Conservation (phyloP, 176 grass and related monocot genomes). For the Elaeis guineensis region DNA sequence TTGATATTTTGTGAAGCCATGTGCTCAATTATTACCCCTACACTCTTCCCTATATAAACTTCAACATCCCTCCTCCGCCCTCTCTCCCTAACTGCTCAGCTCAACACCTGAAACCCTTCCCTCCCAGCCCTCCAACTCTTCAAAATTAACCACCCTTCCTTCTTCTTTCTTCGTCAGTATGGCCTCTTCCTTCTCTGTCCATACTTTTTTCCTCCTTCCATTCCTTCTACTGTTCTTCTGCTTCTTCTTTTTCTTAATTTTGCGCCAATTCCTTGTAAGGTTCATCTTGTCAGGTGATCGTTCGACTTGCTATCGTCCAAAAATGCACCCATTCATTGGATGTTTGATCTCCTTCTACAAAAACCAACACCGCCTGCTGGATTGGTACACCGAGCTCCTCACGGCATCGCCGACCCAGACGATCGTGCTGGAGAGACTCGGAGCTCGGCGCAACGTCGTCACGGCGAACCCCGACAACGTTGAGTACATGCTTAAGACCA, state of each 20-base stretch:
- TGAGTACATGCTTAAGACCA: constrained; percentile 62
- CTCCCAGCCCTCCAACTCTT: no score
- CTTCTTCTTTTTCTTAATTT: not conserved
- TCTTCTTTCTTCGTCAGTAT: not conserved
- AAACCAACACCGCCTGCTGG: constrained; percentile 50
- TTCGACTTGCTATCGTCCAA: constrained; percentile 17
- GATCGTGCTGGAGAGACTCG: constrained; percentile 52
- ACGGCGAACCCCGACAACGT: constrained; percentile 77
- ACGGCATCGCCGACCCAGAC: constrained; percentile 59
- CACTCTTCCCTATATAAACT: no score
- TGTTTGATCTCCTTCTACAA: constrained; percentile 61
- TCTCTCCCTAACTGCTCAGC: no score
- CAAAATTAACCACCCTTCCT: constrained; percentile 7
- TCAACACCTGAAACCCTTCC: no score
- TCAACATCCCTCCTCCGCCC: no score
- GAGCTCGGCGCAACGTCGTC: constrained; percentile 58
- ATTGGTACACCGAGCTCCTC: constrained; percentile 84
- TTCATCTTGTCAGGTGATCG: no score
- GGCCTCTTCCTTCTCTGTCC: constrained; percentile 1
- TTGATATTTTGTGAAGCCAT: no score
- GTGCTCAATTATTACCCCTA: no score
- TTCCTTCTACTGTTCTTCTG: not conserved
- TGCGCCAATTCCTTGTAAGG: no score
- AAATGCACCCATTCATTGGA: constrained; percentile 53
- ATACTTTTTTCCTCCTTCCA: constrained; percentile 3